Evolutionary conservation across 345 rosid genomes (phyloP), one percentile per base, ranked within the genome.

Genomic region (Kernera saxatilis): DNA sequence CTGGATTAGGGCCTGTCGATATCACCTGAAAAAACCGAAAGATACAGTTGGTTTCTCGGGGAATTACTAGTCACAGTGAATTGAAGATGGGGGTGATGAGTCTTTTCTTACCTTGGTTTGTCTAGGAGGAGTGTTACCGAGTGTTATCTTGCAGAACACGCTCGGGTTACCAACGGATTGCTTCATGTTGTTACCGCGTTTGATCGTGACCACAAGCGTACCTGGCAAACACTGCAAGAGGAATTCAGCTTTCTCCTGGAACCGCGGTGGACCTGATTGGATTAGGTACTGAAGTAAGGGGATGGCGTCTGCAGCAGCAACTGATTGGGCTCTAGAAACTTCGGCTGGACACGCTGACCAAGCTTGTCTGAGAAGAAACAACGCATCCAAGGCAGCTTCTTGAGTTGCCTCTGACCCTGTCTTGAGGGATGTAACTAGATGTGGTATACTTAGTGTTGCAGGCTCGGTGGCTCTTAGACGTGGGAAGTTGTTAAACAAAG

Each of bases 331-430:
- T 73, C 84, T 88, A 3, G 99, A 95, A 67, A 95, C 92, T 77
- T 95, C 98, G 19, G 98, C 96, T 8, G 98, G 90, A 78, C 99
- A 95, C 0, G 99, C 99, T 56, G 98, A 86, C 99, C 99, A 95
- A 73, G 99, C 99, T 85, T 95, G 99, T 83, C 99, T 80, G 30
- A 95, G 91, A 79, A 95, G 97, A 70, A 90, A 86, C 64, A 95
- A 91, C 3, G 97, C 83, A 76, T 95, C 98, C 81, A 95, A 77
- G 27, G 99, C 96, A 81, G 99, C 99, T 82, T 95, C 99, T 79
- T 95, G 99, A 32, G 96, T 82, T 60, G 97, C 92, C 82, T 95
- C 99, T n/a, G 97, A 88, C 32, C 96, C 93, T 33, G 96, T 82
- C 84, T 92, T 95, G 39, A 95, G 97, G 61, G 96, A 86, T 12